phyloP scores from a whole-genome alignment of 2,329 filamentous ascomycete species.

The Aspergillus sclerotialis region DNA sequence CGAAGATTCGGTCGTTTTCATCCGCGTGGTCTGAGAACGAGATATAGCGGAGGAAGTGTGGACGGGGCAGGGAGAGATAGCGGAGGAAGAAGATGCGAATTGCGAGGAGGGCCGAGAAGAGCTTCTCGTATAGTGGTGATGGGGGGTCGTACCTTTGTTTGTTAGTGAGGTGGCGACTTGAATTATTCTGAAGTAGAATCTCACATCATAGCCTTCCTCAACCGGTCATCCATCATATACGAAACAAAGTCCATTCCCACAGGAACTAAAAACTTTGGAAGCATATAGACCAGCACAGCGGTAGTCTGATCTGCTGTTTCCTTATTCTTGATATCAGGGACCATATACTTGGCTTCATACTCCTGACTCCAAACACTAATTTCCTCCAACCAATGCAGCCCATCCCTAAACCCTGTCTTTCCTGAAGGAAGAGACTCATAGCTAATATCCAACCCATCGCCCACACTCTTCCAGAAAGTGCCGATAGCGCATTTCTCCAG shows the following conservation, averaged over 20 bases:
- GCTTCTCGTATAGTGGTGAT: conserved; percentile 18
- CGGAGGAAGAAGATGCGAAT: conserved; percentile 51
- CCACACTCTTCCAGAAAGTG: conserved; percentile 64
- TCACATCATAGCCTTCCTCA: conserved; percentile 60
- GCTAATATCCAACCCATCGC: conserved; percentile 61
- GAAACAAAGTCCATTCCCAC: conserved; percentile 47
- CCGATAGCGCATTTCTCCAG: conserved; percentile 63
- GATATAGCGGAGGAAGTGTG: conserved; percentile 29
- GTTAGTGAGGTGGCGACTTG: not conserved
- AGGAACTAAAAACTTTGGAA: conserved; percentile 40
- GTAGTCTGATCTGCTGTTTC: conserved; percentile 54
- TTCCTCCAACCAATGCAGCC: conserved; percentile 48
- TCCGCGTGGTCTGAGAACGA: conserved; percentile 44
- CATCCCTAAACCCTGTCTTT: conserved; percentile 39
- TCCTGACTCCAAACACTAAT: conserved; percentile 43
- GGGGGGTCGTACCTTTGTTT: conserved; percentile 34
- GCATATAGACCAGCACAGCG: conserved; percentile 53
- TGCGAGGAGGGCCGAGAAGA: conserved; percentile 44
- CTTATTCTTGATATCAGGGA: conserved; percentile 44
- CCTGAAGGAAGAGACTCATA: conserved; percentile 40
- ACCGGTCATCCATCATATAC: conserved; percentile 56
- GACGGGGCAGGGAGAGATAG: conserved; percentile 55
- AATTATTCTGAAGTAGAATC: conserved; percentile 12
- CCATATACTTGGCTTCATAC: conserved; percentile 57
- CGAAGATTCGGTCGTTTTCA: conserved; percentile 47